phyloP scores from a whole-genome alignment of 768 basidiomycete genomes.

The Saitozyma podzolica region DNA sequence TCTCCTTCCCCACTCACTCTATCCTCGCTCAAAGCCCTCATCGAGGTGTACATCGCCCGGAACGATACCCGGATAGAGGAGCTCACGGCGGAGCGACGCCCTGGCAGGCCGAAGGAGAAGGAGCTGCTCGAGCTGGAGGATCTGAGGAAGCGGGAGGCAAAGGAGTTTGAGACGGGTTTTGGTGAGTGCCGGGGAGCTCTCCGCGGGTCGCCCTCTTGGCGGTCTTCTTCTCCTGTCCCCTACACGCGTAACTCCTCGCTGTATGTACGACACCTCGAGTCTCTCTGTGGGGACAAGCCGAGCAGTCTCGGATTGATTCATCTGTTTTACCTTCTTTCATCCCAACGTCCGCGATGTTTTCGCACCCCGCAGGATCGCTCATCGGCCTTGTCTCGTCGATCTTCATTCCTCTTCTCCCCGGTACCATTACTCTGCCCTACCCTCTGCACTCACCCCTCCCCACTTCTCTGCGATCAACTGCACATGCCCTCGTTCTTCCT shows the following conservation, averaged over 20 bases:
- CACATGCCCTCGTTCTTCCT: no score
- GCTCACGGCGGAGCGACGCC: slow-evolving; percentile 37
- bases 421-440: no score
- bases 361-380: no score
- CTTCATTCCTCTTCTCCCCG: neutral
- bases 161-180: slow-evolving; percentile 50
- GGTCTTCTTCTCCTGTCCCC: neutral
- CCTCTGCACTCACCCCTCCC: no score
- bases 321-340: no score
- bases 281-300: no score
- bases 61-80: slow-evolving; percentile 43
- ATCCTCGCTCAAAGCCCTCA: slow-evolving; percentile 37
- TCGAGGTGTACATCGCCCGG: slow-evolving; percentile 49
- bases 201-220: no score
- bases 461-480: no score
- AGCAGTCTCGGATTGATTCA: no score
- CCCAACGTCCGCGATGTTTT: no score
- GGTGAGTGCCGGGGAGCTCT: slow-evolving; percentile 27
- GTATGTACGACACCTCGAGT: no score
- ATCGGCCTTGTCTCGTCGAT: neutral
- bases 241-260: no score
- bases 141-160: slow-evolving; percentile 35
- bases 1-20: slow-evolving; percentile 44
- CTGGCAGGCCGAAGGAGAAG: slow-evolving; percentile 49
- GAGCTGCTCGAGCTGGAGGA: slow-evolving; percentile 49